Conservation (phyloP, 148 eudicot genomes). For the Nepenthes gracilis region DNA sequence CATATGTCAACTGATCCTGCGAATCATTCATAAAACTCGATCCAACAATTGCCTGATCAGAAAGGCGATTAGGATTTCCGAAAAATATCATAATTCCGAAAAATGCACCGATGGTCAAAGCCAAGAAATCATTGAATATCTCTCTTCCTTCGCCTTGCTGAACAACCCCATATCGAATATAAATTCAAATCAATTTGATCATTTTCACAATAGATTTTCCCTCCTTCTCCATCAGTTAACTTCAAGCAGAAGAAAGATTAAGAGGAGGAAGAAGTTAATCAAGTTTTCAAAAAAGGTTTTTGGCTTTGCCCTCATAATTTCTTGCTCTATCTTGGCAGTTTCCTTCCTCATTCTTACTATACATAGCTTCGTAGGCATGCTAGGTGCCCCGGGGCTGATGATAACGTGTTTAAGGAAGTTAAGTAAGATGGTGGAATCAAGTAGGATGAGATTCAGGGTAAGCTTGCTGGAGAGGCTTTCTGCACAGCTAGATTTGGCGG, state of each 20-base stretch:
- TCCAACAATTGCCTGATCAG: slow-evolving; percentile 25
- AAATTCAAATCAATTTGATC: slow-evolving; percentile 16
- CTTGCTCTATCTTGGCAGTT: slow-evolving; percentile 20
- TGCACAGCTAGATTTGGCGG: slow-evolving; percentile 48
- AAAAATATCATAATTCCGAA: slow-evolving; percentile 4
- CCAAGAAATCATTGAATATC: slow-evolving; percentile 16
- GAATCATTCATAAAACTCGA: slow-evolving; percentile 39
- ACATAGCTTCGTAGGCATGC: slow-evolving; percentile 40
- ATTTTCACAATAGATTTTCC: slow-evolving; percentile 19
- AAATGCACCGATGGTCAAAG: neutral
- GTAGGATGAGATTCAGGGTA: neutral
- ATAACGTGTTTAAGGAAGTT: slow-evolving; percentile 11
- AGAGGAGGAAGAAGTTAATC: slow-evolving; percentile 23
- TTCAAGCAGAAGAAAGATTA: slow-evolving; percentile 23
- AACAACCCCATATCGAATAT: slow-evolving; percentile 37
- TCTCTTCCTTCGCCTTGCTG: slow-evolving; percentile 25
- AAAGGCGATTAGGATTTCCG: slow-evolving; percentile 20
- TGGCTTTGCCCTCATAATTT: slow-evolving; percentile 16
- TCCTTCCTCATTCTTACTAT: slow-evolving; percentile 29
- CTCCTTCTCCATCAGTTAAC: slow-evolving; percentile 32
- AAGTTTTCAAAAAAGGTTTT: slow-evolving; percentile 26
- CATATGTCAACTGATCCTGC: slow-evolving; percentile 42
- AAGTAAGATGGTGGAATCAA: neutral
- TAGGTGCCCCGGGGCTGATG: slow-evolving; percentile 36
- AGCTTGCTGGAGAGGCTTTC: slow-evolving; percentile 16